phyloP scores from a whole-genome alignment of 1,284 basidiomycete species.

The Marasmius oreades region DNA sequence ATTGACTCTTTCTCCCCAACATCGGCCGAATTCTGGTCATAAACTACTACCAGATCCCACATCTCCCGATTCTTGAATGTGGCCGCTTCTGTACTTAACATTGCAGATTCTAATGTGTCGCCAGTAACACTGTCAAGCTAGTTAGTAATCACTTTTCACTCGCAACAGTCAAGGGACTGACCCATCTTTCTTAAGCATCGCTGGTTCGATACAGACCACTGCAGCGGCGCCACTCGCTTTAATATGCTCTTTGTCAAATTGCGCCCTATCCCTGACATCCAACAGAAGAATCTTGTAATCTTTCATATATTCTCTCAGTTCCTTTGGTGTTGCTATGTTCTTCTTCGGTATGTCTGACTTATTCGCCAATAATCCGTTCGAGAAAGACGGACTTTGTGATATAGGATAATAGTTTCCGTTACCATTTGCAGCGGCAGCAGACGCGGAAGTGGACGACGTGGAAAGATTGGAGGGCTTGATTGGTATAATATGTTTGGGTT shows the following conservation, averaged over 20 bases:
- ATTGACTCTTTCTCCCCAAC: constrained; percentile 51
- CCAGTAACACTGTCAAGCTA: constrained; percentile 54
- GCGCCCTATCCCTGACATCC: constrained; percentile 77
- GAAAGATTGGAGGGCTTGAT: constrained; percentile 47
- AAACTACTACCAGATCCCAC: constrained; percentile 89
- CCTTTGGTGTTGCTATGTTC: constrained; percentile 58
- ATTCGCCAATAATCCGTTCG: background rate
- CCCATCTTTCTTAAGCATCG: constrained; percentile 66
- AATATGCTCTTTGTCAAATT: constrained; percentile 77
- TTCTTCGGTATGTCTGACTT: constrained; percentile 22
- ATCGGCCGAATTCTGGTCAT: constrained; percentile 69
- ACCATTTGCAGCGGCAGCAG: constrained; percentile 11
- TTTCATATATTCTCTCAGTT: constrained; percentile 60
- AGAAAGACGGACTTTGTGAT: constrained; percentile 3
- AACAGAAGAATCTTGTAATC: constrained; percentile 73
- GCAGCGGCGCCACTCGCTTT: constrained; percentile 44
- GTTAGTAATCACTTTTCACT: constrained; percentile 15
- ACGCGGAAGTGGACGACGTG: constrained; percentile 20
- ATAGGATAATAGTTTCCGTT: background rate
- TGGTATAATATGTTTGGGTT: constrained; percentile 31
- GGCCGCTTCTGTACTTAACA: constrained; percentile 69
- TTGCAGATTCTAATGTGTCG: constrained; percentile 70
- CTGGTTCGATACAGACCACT: constrained; percentile 85
- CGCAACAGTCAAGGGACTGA: constrained; percentile 35
- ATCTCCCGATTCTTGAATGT: constrained; percentile 80